A percentile compares a stretch with the other conserved stretches of the same genome.
These are phyloP conservation scores for Syzygium oleosum DNA, from an alignment of 345 rosid genomes.

Conservation along the genomic window DNA sequence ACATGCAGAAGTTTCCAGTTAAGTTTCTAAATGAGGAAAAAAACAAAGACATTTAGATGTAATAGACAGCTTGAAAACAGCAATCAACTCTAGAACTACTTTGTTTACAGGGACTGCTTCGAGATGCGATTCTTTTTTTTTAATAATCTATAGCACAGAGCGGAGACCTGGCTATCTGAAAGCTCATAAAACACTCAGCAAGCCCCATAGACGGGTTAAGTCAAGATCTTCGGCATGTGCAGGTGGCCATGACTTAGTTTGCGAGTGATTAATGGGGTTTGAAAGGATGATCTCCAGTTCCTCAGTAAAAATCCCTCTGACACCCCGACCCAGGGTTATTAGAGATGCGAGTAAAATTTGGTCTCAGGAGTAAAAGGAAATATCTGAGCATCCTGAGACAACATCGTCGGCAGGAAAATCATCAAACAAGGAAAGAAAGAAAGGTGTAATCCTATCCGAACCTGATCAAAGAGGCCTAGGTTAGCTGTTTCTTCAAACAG, in stretches of 20 bases:
- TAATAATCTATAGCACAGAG: too few species aligned
- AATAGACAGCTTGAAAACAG: not conserved
- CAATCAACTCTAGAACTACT: not conserved
- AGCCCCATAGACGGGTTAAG: not conserved
- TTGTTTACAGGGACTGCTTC: not conserved
- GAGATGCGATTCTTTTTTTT: not conserved
- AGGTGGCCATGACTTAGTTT: not conserved
- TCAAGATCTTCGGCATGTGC: not conserved
- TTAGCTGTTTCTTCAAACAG: slow-evolving; percentile 62
- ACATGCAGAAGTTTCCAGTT: slow-evolving; percentile 84
- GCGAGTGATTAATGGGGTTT: not conserved
- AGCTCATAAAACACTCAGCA: not conserved
- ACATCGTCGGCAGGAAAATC: not conserved
- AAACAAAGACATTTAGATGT: not conserved
- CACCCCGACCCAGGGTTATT: not conserved
- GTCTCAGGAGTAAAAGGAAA: too few species aligned
- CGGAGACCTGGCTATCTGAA: too few species aligned
- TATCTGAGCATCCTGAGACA: not conserved
- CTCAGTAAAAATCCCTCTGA: too few species aligned
- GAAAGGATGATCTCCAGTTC: not conserved
- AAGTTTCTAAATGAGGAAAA: slow-evolving; percentile 36
- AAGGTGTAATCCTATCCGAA: slow-evolving; percentile 19
- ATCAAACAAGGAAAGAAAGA: not conserved
- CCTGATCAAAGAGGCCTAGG: slow-evolving; percentile 58
- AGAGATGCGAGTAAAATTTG: not conserved